phyloP scores from a whole-genome alignment of 352 stramenopile genomes.

The Aphanomyces astaci region DNA sequence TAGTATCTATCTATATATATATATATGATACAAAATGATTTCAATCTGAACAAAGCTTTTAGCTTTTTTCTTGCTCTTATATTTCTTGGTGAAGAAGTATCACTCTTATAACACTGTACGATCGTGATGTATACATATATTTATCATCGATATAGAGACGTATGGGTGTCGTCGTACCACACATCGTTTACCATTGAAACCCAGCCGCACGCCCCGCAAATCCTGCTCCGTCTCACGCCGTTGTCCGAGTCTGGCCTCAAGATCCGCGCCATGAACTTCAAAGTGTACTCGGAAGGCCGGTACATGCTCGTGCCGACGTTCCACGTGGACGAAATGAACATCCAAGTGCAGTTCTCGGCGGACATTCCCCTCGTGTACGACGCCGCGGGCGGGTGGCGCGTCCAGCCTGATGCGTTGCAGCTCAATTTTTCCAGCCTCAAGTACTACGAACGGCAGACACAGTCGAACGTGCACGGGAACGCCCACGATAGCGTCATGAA shows the following conservation, averaged over 20 bases:
- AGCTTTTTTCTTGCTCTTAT: no score
- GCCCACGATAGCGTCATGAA: conserved; percentile 75
- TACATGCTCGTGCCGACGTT: conserved; percentile 46
- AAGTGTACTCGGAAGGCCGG: conserved; percentile 49
- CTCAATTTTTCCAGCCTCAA: conserved; percentile 60
- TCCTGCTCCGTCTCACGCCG: conserved; percentile 57
- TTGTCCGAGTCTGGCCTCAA: conserved; percentile 46
- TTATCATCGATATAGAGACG: conserved; percentile 29
- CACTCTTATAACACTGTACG: no score
- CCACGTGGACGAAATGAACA: conserved; percentile 67
- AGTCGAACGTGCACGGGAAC: conserved; percentile 44
- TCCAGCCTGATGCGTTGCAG: conserved; percentile 45
- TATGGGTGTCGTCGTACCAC: conserved; percentile 67
- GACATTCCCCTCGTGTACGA: conserved; percentile 61
- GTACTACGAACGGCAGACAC: conserved; percentile 61
- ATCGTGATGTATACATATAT: no score
- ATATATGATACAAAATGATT: no score
- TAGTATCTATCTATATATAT: no score
- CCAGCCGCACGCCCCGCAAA: conserved; percentile 43
- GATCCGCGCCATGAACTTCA: conserved; percentile 57
- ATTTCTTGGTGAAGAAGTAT: no score
- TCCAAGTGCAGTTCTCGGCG: conserved; percentile 58
- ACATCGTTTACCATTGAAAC: conserved; percentile 67
- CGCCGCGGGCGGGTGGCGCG: conserved; percentile 47
- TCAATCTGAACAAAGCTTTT: no score